Base-by-base conservation (phyloP, 495 filamentous ascomycete species). In the Sphaerosporella brunnea region DNA sequence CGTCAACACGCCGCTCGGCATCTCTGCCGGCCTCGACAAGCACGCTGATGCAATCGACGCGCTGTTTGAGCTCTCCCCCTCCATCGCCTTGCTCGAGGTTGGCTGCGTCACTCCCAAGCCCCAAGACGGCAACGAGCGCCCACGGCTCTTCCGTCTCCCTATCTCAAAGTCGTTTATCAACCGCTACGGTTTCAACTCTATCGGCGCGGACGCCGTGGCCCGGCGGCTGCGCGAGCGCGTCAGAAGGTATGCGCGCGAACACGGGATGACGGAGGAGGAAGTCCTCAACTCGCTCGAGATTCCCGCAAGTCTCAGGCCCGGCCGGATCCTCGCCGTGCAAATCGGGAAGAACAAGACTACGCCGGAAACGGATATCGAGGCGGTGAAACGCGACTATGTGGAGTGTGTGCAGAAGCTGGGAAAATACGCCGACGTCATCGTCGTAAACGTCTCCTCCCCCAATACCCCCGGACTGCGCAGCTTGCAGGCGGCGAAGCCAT, bases 331-430 rank as follows among this genome's bases (percentile, higher is more conserved):
- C 35, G 79, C 82, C 1, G 84, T 97, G n/a, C 88, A 97, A 61
- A 75, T 97, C 21, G 84, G 88, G n/a, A 95, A 97, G 74, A 96
- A 94, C 65, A 93, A 90, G 67, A 60, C 66, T 35, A 97, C 90
- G 1, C 73, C 83, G 7, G 85, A 92, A 52, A 68, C 69, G 11
- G 84, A 97, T 61, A 75, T 93, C 34, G 71, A 82, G 23, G 85
- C 86, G 19, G 82, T 96, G 36, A 79, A 73, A 55, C 63, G 65
- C 23, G 90, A 96, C 67, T 93, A 95, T 56, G 78, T 85, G 16
- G 79, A 76, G 56, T 93, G 88, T 55, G 84, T 94, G 0, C 66
- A 84, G 45, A 72, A 75, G 28, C 66, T 97, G 5, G 90, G 75
- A 2, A 73, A 68, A 34, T 97, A 93, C 56, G 85, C 90, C 2